These are phyloP conservation scores for Cucurbita ficifolia DNA, from an alignment of 306 rosid genomes.

Conservation along the genomic window DNA sequence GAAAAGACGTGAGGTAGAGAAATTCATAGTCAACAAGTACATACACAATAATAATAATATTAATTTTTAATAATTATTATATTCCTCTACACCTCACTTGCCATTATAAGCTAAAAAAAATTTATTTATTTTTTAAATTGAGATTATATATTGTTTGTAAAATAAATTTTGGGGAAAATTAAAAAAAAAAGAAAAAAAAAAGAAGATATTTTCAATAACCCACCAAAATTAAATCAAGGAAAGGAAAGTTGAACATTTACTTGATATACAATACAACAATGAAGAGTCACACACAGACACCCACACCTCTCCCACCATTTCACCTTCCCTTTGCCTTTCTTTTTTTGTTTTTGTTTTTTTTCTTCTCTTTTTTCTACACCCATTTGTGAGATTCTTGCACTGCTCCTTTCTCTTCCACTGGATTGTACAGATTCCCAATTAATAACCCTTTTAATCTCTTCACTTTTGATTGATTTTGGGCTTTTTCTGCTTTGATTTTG, in stretches of 20 bases:
- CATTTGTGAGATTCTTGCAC: conserved; percentile 69
- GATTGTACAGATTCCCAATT: conserved; percentile 49
- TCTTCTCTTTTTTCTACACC: conserved; percentile 34
- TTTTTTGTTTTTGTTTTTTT: neutral
- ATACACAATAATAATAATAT: neutral
- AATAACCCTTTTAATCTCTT: conserved; percentile 33
- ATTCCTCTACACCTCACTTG: conserved; percentile 2
- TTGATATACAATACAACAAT: conserved; percentile 9
- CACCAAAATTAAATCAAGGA: neutral
- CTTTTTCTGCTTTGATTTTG: conserved; percentile 11
- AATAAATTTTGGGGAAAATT: neutral
- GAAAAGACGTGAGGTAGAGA: neutral
- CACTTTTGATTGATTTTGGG: conserved; percentile 37
- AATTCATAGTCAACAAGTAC: neutral
- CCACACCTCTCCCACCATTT: conserved; percentile 31
- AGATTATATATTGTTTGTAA: neutral
- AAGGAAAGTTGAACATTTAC: conserved; percentile 10
- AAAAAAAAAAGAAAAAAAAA: no score
- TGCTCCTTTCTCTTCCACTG: conserved; percentile 59
- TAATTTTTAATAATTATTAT: neutral
- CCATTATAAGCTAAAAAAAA: neutral
- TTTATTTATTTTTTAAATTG: neutral
- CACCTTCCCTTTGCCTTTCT: conserved; percentile 34
- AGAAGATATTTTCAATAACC: neutral
- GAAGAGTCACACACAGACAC: conserved; percentile 21